These are phyloP conservation scores for Solanum lycopersicoides DNA, from an alignment of 257 asterid genomes.

Conservation along the genomic window DNA sequence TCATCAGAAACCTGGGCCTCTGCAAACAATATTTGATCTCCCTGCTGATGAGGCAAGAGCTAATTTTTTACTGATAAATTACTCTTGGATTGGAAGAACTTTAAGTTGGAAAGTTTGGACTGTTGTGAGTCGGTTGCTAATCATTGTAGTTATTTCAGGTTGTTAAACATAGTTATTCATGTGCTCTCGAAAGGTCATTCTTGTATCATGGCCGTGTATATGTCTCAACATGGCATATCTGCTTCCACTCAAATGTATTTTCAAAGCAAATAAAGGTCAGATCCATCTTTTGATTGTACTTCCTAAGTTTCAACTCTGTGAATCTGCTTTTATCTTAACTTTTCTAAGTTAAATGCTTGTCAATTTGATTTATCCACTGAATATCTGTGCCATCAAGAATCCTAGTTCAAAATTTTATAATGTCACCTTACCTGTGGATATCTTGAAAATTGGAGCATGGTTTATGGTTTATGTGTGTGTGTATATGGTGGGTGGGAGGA, in stretches of 20 bases:
- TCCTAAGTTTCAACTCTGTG: not conserved
- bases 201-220: slow-evolving; percentile 90
- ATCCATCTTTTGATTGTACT: not conserved
- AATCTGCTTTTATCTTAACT: not conserved
- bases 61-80: not conserved
- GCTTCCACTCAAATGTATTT: slow-evolving; percentile 92
- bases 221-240: slow-evolving; percentile 77
- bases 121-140: not conserved
- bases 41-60: slow-evolving; percentile 72
- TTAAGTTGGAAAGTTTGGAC: not conserved
- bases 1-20: slow-evolving; percentile 81
- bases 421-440: not conserved
- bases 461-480: not conserved
- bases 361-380: not conserved
- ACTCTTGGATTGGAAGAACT: not conserved
- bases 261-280: slow-evolving; percentile 87
- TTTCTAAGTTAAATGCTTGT: not conserved
- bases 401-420: not conserved
- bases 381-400: not conserved
- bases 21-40: slow-evolving; percentile 76
- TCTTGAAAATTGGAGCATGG: not conserved
- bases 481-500: not conserved
- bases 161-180: slow-evolving; percentile 84
- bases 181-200: slow-evolving; percentile 93
- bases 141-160: slow-evolving; percentile 35